Percentiles rank a stretch among this genome's conserved stretches.
Conservation (phyloP, 208 protist genomes). For the Tetramitus jugosus region DNA sequence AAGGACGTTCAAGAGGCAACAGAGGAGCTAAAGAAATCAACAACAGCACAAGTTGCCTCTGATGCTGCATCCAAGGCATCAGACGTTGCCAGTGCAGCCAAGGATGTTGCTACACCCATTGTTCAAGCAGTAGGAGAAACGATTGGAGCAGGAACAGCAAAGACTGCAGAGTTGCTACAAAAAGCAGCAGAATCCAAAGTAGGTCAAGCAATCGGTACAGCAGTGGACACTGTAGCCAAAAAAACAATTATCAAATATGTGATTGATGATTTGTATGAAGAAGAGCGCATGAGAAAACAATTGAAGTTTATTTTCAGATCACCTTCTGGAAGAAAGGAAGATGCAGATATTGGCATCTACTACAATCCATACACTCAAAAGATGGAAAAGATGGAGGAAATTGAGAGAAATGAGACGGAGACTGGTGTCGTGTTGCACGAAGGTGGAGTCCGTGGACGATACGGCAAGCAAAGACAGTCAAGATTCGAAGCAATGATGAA, state of each 20-base stretch:
- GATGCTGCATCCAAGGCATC: too few relatives aligned
- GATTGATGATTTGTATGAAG: background rate
- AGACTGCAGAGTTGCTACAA: background rate
- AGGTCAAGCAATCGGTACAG: background rate
- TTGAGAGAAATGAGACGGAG: background rate
- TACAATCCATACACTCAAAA: conserved; percentile 13
- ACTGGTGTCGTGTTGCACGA: background rate
- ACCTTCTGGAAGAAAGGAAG: background rate
- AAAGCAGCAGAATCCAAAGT: background rate
- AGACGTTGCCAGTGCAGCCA: too few relatives aligned
- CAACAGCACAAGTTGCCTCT: too few relatives aligned
- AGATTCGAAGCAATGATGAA: background rate
- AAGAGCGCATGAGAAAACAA: background rate
- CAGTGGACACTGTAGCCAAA: background rate
- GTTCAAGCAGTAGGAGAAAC: too few relatives aligned
- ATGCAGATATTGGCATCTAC: background rate
- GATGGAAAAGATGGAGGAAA: background rate
- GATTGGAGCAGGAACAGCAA: background rate
- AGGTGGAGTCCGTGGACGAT: background rate
- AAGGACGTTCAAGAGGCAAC: too few relatives aligned
- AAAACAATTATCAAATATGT: background rate
- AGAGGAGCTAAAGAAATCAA: too few relatives aligned
- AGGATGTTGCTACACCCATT: too few relatives aligned
- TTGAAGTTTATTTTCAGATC: background rate
- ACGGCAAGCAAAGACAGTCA: background rate